Conservation (phyloP, 140 eudicot genomes). For the Erigeron philadelphicus region DNA sequence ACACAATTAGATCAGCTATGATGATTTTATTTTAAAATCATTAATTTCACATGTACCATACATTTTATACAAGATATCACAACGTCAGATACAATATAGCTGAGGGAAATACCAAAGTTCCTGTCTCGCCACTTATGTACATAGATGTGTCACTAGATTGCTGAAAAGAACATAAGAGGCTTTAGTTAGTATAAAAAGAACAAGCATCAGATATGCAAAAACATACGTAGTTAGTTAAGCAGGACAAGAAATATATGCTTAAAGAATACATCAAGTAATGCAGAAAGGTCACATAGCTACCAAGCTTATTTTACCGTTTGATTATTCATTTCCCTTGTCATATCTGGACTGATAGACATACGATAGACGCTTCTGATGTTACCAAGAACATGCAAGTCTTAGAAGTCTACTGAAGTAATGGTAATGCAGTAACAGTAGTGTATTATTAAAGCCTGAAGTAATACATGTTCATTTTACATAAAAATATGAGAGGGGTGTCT, state of each 20-base stretch:
- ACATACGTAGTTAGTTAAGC: background rate
- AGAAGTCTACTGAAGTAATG: too few species aligned
- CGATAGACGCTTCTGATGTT: too few species aligned
- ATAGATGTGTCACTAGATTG: conserved; percentile 58
- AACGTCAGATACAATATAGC: background rate
- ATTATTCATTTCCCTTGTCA: background rate
- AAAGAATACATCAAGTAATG: background rate
- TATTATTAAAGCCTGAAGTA: too few species aligned
- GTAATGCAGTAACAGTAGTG: too few species aligned
- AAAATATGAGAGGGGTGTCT: too few species aligned
- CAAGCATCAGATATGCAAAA: background rate
- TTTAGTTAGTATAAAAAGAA: background rate
- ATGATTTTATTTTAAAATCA: background rate
- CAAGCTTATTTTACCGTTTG: background rate
- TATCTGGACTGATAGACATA: background rate
- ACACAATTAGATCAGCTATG: background rate
- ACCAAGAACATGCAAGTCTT: too few species aligned
- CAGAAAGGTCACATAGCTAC: background rate
- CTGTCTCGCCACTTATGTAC: conserved; percentile 60
- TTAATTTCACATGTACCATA: conserved; percentile 7
- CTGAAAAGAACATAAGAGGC: conserved; percentile 45
- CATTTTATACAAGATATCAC: background rate
- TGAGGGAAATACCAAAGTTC: conserved; percentile 56
- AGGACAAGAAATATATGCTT: background rate
- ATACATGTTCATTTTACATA: too few species aligned